Conservation (phyloP, 495 filamentous ascomycete genomes). For the Penicillium tannophilum region DNA sequence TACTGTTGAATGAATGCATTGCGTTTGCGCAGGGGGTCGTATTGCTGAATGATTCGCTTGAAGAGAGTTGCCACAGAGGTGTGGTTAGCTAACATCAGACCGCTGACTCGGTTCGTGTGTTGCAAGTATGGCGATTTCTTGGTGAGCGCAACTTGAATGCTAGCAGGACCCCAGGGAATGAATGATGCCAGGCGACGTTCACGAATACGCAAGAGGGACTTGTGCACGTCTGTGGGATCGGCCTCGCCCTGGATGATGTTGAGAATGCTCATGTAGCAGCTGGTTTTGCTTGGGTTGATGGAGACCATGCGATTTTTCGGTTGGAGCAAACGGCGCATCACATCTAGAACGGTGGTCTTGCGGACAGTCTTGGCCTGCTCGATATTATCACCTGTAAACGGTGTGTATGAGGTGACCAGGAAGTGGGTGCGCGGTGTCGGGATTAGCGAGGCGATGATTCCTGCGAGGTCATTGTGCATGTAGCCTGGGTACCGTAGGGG, state of each 20-base stretch:
- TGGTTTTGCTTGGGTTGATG: slow-evolving; percentile 90
- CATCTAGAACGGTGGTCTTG: slow-evolving; percentile 96
- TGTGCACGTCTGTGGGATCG: slow-evolving; percentile 95
- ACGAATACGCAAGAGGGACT: slow-evolving; percentile 93
- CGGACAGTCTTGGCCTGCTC: slow-evolving; percentile 96
- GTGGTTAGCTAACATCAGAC: slow-evolving; percentile 97
- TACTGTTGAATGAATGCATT: slow-evolving; percentile 96
- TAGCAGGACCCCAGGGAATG: slow-evolving; percentile 98
- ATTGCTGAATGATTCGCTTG: slow-evolving; percentile 86
- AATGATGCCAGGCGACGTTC: slow-evolving; percentile 94
- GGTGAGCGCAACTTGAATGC: slow-evolving; percentile 94
- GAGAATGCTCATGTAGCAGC: slow-evolving; percentile 97
- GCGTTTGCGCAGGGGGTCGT: slow-evolving; percentile 89
- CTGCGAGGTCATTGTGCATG: slow-evolving; percentile 99
- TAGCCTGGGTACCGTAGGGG: slow-evolving; percentile 96
- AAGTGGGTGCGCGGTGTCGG: slow-evolving; percentile 97
- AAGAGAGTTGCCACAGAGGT: slow-evolving; percentile 97
- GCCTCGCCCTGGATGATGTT: slow-evolving; percentile 99
- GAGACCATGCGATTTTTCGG: slow-evolving; percentile 99
- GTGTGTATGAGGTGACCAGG: slow-evolving; percentile 96
- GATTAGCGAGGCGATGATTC: slow-evolving; percentile 93
- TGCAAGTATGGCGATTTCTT: slow-evolving; percentile 95
- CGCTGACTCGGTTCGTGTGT: slow-evolving; percentile 85
- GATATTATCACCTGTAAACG: slow-evolving; percentile 92
- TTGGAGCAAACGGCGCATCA: slow-evolving; percentile 93